phyloP scores from a whole-genome alignment of 805 yeast species.

The Candida nanaspora region DNA sequence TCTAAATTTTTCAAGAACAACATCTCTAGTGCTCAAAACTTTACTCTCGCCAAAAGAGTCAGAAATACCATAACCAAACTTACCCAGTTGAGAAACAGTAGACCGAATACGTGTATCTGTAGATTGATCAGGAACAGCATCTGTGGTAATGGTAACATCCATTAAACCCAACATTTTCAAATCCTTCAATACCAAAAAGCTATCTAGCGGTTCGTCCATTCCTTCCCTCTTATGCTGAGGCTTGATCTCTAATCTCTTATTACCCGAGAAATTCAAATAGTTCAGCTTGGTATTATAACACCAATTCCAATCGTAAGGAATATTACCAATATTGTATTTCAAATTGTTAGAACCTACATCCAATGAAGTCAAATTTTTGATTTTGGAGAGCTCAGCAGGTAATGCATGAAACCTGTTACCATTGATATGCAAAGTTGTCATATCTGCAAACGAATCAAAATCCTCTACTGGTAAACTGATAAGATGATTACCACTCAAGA shows the following conservation, averaged over 20 bases:
- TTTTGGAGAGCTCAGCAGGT: slow-evolving; percentile 80
- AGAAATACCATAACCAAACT: slow-evolving; percentile 83
- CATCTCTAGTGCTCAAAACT: slow-evolving; percentile 68
- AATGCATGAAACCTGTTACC: slow-evolving; percentile 79
- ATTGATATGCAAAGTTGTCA: slow-evolving; percentile 63
- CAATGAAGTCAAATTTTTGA: slow-evolving; percentile 54
- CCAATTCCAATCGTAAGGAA: slow-evolving; percentile 99
- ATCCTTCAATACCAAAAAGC: slow-evolving; percentile 52
- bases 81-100: slow-evolving; percentile 71
- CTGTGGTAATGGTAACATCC: slow-evolving; percentile 91
- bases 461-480: slow-evolving; percentile 82
- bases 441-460: slow-evolving; percentile 50
- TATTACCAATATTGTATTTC: slow-evolving; percentile 87
- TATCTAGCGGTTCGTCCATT: slow-evolving; percentile 60
- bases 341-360: slow-evolving; percentile 90
- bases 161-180: slow-evolving; percentile 76
- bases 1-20: slow-evolving; percentile 79
- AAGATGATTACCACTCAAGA: slow-evolving; percentile 76
- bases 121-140: slow-evolving; percentile 83
- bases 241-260: slow-evolving; percentile 83
- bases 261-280: slow-evolving; percentile 87
- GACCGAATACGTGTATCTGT: slow-evolving; percentile 82
- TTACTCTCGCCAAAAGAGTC: slow-evolving; percentile 71
- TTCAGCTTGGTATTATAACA: slow-evolving; percentile 67
- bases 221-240: slow-evolving; percentile 52